Evolutionary conservation across 2,329 filamentous ascomycete genomes (phyloP).

Genomic region (Rhinocladiella mackenziei): DNA sequence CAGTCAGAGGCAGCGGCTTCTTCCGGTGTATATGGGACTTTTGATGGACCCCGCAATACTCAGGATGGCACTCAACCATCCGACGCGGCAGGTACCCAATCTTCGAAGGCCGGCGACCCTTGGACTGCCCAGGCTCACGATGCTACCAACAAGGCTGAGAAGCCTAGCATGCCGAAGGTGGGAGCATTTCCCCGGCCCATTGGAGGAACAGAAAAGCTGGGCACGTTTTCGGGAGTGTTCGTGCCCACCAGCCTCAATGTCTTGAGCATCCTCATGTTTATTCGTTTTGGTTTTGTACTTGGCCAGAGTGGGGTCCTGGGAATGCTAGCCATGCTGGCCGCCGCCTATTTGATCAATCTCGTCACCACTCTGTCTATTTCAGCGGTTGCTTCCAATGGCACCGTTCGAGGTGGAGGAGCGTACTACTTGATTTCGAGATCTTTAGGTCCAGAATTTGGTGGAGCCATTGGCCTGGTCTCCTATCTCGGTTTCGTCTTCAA

Average conservation of each 20-base stretch:
- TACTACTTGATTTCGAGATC: slow-evolving; percentile 87
- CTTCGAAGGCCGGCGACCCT: slow-evolving; percentile 1
- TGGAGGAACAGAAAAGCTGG: slow-evolving; percentile 59
- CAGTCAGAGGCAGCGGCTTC: slow-evolving; percentile 1
- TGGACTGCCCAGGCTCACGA: neutral
- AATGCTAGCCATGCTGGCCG: slow-evolving; percentile 70
- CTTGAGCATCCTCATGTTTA: slow-evolving; percentile 85
- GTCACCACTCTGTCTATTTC: slow-evolving; percentile 81
- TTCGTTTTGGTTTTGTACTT: slow-evolving; percentile 79
- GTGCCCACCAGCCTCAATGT: slow-evolving; percentile 88
- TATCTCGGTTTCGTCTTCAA: slow-evolving; percentile 88
- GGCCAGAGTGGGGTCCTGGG: slow-evolving; percentile 75
- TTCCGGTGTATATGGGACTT: slow-evolving; percentile 16
- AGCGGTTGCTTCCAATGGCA: slow-evolving; percentile 84
- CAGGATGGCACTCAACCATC: neutral
- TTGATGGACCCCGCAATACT: slow-evolving; percentile 10
- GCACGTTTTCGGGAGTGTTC: slow-evolving; percentile 74
- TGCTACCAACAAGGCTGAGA: slow-evolving; percentile 10
- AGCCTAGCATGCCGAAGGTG: slow-evolving; percentile 4
- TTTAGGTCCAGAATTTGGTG: slow-evolving; percentile 81
- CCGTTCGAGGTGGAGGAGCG: slow-evolving; percentile 79
- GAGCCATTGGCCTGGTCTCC: slow-evolving; percentile 81
- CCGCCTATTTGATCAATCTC: slow-evolving; percentile 77
- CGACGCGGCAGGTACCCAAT: neutral
- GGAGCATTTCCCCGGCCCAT: slow-evolving; percentile 4